A percentile compares a stretch with the other conserved stretches of the same genome.
phyloP scores from a whole-genome alignment of 192 early-diverging fungal genomes.

The Chytriomyces sp. region DNA sequence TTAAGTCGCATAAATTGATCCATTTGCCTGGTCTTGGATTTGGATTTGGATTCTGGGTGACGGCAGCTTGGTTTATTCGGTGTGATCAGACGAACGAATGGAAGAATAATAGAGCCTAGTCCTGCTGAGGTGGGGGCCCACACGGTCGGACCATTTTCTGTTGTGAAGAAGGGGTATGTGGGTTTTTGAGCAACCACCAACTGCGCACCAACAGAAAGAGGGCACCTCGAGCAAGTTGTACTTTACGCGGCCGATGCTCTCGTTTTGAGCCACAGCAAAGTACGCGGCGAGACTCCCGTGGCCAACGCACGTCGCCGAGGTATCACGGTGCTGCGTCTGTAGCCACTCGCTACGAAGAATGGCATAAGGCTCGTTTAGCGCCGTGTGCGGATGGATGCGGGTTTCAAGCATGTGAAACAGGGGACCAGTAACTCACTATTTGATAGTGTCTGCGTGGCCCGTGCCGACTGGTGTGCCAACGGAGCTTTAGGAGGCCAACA shows the following conservation, averaged over 20 bases:
- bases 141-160: slow-evolving; percentile 29
- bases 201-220: neutral
- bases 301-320: slow-evolving; percentile 75
- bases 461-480: slow-evolving; percentile 71
- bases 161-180: neutral
- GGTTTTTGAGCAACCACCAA: neutral
- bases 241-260: slow-evolving; percentile 73
- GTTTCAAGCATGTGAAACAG: neutral
- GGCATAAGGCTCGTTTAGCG: neutral
- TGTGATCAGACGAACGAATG: no score
- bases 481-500: neutral
- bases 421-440: slow-evolving; percentile 59
- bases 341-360: slow-evolving; percentile 72
- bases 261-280: slow-evolving; percentile 85
- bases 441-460: slow-evolving; percentile 88
- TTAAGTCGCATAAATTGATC: no score
- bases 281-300: slow-evolving; percentile 79
- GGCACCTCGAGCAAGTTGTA: slow-evolving; percentile 76
- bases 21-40: no score
- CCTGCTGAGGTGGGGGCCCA: slow-evolving; percentile 21
- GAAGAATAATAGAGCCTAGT: no score
- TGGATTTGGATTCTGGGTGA: no score
- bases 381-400: neutral
- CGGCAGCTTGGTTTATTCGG: no score
- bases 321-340: slow-evolving; percentile 83